Base-by-base conservation (phyloP, 2,329 filamentous ascomycete species). In the Xylogone sp. region DNA sequence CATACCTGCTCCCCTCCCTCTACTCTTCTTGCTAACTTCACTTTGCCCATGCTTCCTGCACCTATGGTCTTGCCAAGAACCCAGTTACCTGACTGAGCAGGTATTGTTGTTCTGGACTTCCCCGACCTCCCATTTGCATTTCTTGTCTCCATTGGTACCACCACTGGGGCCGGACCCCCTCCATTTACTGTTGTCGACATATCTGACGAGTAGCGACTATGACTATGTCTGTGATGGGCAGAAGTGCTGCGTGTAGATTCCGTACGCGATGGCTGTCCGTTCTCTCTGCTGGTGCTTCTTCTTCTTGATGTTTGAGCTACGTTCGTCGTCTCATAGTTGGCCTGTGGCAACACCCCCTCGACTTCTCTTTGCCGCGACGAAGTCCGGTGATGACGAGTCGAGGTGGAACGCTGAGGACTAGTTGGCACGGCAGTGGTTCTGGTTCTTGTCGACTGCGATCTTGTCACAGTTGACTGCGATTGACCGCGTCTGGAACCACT, bases 21-120 rank as follows among this genome's bases (percentile, higher is more conserved):
- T 60, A 87, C 81, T 70, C 95, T 95, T 63, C 89, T 89, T 21
- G 94, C 94, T 59, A 99, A 77, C 74, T 97, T 97, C 56, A 99
- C 94, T 71, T 97, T 97, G 58, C 94, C 94, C 94, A 99, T 99
- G 70, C 93, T 97, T 47, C 94, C 94, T 49, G 92, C 91, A 54
- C 94, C 94, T 63, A 99, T 94, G 3, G 94, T 97, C 77, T 97
- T 97, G 53, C 93, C 93, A 48, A 99, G 77, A 51, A 91, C 84
- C 91, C 93, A 99, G 75, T 92, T 90, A 52, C 94, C 94, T 12
- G 92, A 91, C 45, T 88, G 85, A 2, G 92, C 91, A 48, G 88
- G 89, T 66, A 99, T 96, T 42, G 89, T 93, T 12, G 93, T 97
- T 63, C 83, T 78, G 50, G 82, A 78, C 59, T 79, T 79, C 53